Percentiles rank a stretch among this genome's conserved stretches.
phyloP scores from a whole-genome alignment of 2,329 filamentous ascomycete species.

The Trichoderma sp. region DNA sequence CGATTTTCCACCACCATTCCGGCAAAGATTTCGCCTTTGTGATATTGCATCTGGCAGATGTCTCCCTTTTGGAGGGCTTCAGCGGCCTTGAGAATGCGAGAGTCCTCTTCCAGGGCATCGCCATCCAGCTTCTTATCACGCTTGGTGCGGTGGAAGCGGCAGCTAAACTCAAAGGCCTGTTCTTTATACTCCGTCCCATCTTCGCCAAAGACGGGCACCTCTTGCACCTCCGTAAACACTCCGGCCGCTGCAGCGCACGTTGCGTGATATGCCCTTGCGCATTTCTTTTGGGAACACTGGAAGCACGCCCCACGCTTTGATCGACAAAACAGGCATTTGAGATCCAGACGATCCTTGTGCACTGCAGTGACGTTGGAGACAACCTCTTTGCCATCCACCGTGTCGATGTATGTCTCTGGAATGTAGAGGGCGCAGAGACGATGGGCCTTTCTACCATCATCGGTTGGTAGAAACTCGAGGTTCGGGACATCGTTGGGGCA shows the following conservation, averaged over 20 bases:
- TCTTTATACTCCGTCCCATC: conserved; percentile 92
- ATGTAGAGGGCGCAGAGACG: conserved; percentile 87
- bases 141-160: conserved; percentile 89
- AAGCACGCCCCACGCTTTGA: conserved; percentile 96
- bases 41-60: conserved; percentile 83
- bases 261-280: conserved; percentile 88
- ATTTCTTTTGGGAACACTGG: conserved; percentile 95
- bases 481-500: conserved; percentile 88
- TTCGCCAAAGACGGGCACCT: conserved; percentile 83
- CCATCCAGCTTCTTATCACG: conserved; percentile 74
- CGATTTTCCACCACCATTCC: conserved; percentile 85
- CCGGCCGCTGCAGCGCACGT: conserved; percentile 92
- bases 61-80: conserved; percentile 69
- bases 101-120: conserved; percentile 68
- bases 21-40: conserved; percentile 85
- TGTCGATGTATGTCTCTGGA: conserved; percentile 85
- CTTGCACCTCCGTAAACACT: conserved; percentile 84
- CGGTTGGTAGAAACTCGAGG: conserved; percentile 80
- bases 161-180: conserved; percentile 89
- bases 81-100: conserved; percentile 68
- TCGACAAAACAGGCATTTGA: conserved; percentile 94
- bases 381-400: conserved; percentile 68
- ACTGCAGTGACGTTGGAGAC: conserved; percentile 80
- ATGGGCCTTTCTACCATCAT: conserved; percentile 85
- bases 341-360: conserved; percentile 80